phyloP scores from a whole-genome alignment of 768 basidiomycete species.

The Rhizopogon rudus region DNA sequence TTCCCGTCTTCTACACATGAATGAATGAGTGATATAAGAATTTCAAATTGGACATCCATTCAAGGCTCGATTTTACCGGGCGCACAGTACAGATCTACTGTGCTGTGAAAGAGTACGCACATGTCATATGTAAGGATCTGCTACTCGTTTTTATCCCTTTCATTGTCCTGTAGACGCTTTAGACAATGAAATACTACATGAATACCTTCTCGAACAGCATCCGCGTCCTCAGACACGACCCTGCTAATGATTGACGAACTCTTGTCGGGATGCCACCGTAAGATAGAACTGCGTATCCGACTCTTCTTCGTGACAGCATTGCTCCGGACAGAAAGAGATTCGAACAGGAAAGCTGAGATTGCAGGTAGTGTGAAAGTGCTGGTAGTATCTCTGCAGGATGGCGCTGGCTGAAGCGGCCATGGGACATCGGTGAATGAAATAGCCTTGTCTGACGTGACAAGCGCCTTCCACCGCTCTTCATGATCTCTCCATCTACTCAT shows the following conservation, averaged over 20 bases:
- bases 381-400: slow-evolving; percentile 18
- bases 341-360: slow-evolving; percentile 49
- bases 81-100: not conserved
- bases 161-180: slow-evolving; percentile 28
- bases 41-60: not conserved
- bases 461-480: slow-evolving; percentile 44
- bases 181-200: slow-evolving; percentile 35
- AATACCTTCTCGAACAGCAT: slow-evolving; percentile 42
- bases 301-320: slow-evolving; percentile 42
- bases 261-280: slow-evolving; percentile 72
- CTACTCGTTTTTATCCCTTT: slow-evolving; percentile 11
- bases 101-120: not conserved
- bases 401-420: slow-evolving; percentile 44
- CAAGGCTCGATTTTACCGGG: not conserved
- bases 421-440: slow-evolving; percentile 52
- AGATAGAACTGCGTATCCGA: slow-evolving; percentile 50
- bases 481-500: slow-evolving; percentile 47
- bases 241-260: slow-evolving; percentile 38
- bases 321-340: slow-evolving; percentile 36
- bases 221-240: slow-evolving; percentile 39
- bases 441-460: slow-evolving; percentile 25
- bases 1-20: too few relatives aligned
- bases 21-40: too few relatives aligned
- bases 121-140: not conserved
- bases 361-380: slow-evolving; percentile 31